These are phyloP conservation scores for Suillus spraguei DNA, from an alignment of 768 basidiomycete species.

Conservation along the genomic window DNA sequence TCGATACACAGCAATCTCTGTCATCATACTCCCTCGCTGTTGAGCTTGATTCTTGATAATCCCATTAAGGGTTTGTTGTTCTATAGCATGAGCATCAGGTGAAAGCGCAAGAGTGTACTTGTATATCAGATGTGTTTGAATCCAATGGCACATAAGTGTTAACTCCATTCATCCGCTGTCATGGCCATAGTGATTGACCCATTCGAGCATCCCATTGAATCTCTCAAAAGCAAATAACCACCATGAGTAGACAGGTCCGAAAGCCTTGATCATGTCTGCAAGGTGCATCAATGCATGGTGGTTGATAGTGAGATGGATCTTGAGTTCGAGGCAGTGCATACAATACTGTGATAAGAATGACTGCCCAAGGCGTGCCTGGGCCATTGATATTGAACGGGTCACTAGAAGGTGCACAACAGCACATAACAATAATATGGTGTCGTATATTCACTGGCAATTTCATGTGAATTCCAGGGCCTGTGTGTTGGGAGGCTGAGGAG, in stretches of 20 bases:
- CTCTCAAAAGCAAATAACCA: slow-evolving; percentile 38
- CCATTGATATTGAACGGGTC: neutral
- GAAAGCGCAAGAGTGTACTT: neutral
- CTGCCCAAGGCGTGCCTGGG: neutral
- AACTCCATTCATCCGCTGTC: neutral
- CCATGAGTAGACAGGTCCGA: slow-evolving; percentile 42
- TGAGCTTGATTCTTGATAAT: neutral
- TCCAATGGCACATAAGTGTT: neutral
- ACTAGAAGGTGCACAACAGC: neutral
- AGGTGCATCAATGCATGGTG: slow-evolving; percentile 46
- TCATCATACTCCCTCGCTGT: neutral
- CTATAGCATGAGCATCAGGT: neutral
- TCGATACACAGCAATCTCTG: neutral
- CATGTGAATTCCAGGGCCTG: neutral
- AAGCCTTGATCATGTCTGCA: slow-evolving; percentile 27
- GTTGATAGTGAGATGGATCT: slow-evolving; percentile 19
- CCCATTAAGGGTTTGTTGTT: neutral
- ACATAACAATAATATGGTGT: neutral
- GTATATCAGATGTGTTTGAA: neutral
- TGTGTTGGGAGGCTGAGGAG: neutral
- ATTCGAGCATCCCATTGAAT: slow-evolving; percentile 35
- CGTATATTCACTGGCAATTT: neutral
- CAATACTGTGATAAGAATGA: neutral
- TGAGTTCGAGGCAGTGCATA: neutral
- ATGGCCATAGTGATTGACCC: neutral